phyloP scores from a whole-genome alignment of 164 flowering plant genomes.

The Euptelea pleiosperma region DNA sequence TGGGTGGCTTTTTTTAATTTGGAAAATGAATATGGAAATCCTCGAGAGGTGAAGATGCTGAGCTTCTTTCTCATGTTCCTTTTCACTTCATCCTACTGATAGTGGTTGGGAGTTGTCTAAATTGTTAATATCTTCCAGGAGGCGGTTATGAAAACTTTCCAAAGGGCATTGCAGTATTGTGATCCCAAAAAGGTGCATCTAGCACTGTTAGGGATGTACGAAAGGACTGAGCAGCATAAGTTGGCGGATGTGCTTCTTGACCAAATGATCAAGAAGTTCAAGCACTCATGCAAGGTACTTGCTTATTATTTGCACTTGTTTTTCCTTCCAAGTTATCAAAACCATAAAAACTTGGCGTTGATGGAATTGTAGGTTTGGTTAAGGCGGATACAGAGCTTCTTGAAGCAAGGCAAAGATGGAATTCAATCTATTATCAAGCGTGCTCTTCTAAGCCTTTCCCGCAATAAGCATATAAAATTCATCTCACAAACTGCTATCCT shows the following conservation, averaged over 20 bases:
- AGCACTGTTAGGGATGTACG: conserved; percentile 68
- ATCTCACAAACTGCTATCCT: conserved; percentile 70
- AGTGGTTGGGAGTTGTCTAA: background rate
- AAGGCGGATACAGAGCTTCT: conserved; percentile 43
- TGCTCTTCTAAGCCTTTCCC: conserved; percentile 67
- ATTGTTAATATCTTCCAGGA: conserved; percentile 42
- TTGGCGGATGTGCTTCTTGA: conserved; percentile 72
- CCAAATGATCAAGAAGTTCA: conserved; percentile 79
- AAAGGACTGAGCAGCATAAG: conserved; percentile 60
- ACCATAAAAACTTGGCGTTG: background rate
- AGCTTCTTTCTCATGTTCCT: background rate
- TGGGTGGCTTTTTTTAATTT: conserved; percentile 91
- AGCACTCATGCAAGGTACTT: conserved; percentile 71
- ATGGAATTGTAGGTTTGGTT: conserved; percentile 65
- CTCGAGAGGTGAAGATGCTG: conserved; percentile 57
- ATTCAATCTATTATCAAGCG: conserved; percentile 55
- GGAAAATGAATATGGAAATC: conserved; percentile 84
- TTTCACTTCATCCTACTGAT: background rate
- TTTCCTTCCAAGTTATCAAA: background rate
- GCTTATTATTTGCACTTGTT: background rate
- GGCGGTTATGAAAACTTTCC: conserved; percentile 66
- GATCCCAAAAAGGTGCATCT: conserved; percentile 78
- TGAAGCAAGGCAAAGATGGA: conserved; percentile 57
- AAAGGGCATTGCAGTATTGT: conserved; percentile 79
- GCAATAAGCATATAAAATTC: conserved; percentile 73